phyloP scores from a whole-genome alignment of 2,329 filamentous ascomycete species.

The Stemphylium vesicarium region DNA sequence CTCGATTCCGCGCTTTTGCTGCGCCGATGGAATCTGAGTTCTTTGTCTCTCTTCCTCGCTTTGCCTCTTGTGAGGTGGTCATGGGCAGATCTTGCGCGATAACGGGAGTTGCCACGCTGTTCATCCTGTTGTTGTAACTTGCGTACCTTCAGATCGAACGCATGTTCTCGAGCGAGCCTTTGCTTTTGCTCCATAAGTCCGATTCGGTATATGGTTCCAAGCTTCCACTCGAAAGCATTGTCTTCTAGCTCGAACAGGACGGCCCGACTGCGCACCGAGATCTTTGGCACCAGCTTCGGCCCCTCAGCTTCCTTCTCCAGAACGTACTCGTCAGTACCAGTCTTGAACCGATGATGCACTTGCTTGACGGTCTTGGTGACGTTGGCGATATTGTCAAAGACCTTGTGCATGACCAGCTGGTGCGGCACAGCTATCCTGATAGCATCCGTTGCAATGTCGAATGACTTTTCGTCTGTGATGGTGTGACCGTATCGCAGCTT shows the following conservation, averaged over 20 bases:
- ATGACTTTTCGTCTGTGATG: conserved; percentile 74
- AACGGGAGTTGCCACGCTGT: conserved; percentile 57
- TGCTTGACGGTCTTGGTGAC: conserved; percentile 86
- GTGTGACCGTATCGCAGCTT: conserved; percentile 70
- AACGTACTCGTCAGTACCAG: conserved; percentile 85
- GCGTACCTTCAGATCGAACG: conserved; percentile 85
- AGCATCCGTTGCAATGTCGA: conserved; percentile 84
- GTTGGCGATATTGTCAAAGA: conserved; percentile 94
- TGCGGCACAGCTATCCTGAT: conserved; percentile 89
- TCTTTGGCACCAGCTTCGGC: conserved; percentile 83
- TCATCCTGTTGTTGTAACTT: conserved; percentile 72
- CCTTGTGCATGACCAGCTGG: conserved; percentile 84
- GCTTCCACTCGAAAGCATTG: conserved; percentile 95
- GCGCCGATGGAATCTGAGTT: conserved; percentile 44
- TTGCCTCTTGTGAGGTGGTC: conserved; percentile 48
- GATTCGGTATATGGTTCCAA: conserved; percentile 90
- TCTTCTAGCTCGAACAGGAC: conserved; percentile 94
- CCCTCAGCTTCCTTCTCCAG: conserved; percentile 83
- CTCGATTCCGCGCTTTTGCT: conserved; percentile 49
- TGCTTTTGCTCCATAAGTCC: conserved; percentile 90
- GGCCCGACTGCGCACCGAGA: conserved; percentile 81
- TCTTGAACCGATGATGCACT: conserved; percentile 90
- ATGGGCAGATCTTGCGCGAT: conserved; percentile 60
- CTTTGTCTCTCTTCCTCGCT: conserved; percentile 41
- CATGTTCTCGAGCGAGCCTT: conserved; percentile 85